Percentiles rank a stretch among this genome's conserved stretches.
phyloP scores from a whole-genome alignment of 371 early-diverging fungal species.

The Actinomortierella wolfii region DNA sequence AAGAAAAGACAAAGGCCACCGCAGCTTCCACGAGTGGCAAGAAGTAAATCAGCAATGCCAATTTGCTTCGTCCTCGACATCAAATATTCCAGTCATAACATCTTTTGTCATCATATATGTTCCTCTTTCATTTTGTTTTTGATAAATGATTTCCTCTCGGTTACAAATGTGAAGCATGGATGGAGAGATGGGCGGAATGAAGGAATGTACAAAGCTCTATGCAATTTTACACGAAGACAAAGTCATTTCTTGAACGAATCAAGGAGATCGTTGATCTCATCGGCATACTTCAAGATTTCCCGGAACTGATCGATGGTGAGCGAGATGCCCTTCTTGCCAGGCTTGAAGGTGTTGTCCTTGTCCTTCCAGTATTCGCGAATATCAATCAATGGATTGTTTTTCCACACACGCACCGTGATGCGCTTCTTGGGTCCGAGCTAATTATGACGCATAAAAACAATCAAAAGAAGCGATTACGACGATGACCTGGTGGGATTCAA shows the following conservation, averaged over 20 bases:
- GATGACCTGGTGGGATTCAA: not conserved
- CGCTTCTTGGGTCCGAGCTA: slow-evolving; percentile 26
- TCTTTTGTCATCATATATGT: too few relatives aligned
- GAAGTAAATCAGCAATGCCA: too few relatives aligned
- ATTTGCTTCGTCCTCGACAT: too few relatives aligned
- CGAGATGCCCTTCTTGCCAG: slow-evolving; percentile 27
- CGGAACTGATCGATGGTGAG: slow-evolving; percentile 18
- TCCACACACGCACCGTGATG: slow-evolving; percentile 17
- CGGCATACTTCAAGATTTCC: slow-evolving; percentile 8
- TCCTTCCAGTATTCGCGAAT: slow-evolving; percentile 23
- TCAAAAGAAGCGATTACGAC: not conserved
- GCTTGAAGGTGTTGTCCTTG: slow-evolving; percentile 9
- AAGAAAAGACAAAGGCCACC: slow-evolving; percentile 18
- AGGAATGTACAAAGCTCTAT: too few relatives aligned
- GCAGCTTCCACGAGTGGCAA: not conserved
- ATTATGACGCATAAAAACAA: not conserved
- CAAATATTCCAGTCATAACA: too few relatives aligned
- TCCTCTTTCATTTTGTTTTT: not conserved
- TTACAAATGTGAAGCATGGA: not conserved
- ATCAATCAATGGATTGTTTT: slow-evolving; percentile 8
- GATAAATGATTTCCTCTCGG: not conserved
- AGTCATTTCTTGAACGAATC: not conserved
- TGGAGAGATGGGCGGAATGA: not conserved
- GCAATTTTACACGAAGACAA: not conserved
- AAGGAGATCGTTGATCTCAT: slow-evolving; percentile 18